phyloP scores from a whole-genome alignment of 1,284 basidiomycete species.

The Neonothopanus nambi region DNA sequence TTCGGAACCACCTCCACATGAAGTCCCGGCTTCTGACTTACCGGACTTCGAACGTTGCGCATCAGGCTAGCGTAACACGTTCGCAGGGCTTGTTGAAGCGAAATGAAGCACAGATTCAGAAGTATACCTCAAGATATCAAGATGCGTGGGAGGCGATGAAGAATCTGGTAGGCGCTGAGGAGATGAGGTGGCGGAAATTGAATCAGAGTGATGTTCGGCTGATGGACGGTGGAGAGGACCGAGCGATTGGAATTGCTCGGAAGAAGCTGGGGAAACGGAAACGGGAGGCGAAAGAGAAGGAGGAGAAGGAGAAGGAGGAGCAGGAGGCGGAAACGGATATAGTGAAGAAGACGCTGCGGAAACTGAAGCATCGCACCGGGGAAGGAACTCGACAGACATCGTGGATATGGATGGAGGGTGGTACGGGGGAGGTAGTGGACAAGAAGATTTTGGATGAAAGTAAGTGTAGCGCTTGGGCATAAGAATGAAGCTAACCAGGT shows the following conservation, averaged over 20 bases:
- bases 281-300: not conserved
- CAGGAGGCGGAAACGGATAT: not conserved
- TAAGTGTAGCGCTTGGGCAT: no score
- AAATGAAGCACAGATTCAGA: conserved; percentile 6
- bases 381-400: not conserved
- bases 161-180: not conserved
- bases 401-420: no score
- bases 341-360: not conserved
- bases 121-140: not conserved
- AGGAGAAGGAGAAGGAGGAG: not conserved
- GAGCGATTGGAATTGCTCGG: not conserved
- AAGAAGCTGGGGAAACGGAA: not conserved
- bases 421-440: no score
- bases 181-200: not conserved
- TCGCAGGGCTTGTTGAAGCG: conserved; percentile 1
- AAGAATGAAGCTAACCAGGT: no score
- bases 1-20: no score
- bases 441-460: no score
- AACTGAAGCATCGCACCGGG: conserved; percentile 3
- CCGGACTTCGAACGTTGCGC: not conserved
- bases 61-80: conserved; percentile 3
- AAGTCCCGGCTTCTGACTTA: conserved; percentile 10
- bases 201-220: not conserved
- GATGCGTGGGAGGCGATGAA: not conserved
- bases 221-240: not conserved